Evolutionary conservation across 306 rosid species (phyloP).

Genomic region (Canavalia gladiata): DNA sequence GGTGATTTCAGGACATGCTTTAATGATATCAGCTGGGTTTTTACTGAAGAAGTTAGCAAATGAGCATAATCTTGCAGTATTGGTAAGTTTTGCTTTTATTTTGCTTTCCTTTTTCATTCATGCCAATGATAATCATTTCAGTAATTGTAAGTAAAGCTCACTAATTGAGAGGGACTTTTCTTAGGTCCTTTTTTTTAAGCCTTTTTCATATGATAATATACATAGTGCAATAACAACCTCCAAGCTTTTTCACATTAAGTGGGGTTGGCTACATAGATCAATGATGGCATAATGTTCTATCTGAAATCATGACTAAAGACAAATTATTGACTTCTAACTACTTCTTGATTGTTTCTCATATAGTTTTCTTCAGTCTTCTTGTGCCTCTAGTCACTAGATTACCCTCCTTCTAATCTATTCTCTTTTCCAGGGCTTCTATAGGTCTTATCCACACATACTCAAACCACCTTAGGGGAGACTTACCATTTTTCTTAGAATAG

Average conservation of each 20-base stretch:
- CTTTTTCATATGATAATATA: constrained; percentile 4
- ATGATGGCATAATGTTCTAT: neutral
- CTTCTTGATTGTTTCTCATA: neutral
- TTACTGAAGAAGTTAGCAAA: constrained; percentile 85
- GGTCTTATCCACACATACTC: too few relatives aligned
- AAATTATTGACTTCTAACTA: neutral
- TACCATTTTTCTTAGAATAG: neutral
- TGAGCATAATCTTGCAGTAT: constrained; percentile 77
- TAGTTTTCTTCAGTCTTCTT: neutral
- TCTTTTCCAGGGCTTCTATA: too few relatives aligned
- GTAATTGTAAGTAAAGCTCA: constrained; percentile 18
- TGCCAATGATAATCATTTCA: constrained; percentile 32
- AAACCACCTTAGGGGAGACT: neutral
- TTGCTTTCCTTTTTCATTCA: constrained; percentile 42
- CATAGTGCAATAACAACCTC: neutral
- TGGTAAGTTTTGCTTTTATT: constrained; percentile 59
- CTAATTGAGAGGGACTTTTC: neutral
- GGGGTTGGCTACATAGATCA: neutral
- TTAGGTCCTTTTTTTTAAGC: constrained; percentile 9
- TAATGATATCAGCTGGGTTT: constrained; percentile 87
- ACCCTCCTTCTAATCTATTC: too few relatives aligned
- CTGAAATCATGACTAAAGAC: neutral
- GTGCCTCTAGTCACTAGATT: neutral
- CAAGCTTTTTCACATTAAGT: neutral
- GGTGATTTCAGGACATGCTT: constrained; percentile 74